Conservation (phyloP, 768 basidiomycete species). For the Coprinellus aureogranulatus region DNA sequence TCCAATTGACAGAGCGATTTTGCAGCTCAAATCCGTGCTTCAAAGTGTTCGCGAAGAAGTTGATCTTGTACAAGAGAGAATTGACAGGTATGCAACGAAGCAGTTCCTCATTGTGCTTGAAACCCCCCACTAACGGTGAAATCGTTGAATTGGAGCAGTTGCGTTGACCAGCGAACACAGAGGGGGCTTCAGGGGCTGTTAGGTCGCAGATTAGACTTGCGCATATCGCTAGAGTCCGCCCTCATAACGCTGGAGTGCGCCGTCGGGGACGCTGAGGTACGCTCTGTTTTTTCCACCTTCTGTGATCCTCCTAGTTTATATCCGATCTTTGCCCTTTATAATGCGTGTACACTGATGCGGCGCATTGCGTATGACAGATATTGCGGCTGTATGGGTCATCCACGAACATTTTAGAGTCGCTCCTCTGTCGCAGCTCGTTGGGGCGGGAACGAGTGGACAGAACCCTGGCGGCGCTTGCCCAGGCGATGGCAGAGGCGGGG, state of each 20-base stretch:
- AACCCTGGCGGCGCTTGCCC: conserved; percentile 84
- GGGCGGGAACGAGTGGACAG: conserved; percentile 72
- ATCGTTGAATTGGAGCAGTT: too few species aligned
- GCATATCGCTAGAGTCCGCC: conserved; percentile 56
- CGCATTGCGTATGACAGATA: too few species aligned
- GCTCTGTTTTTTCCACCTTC: conserved; percentile 49
- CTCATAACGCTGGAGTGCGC: conserved; percentile 81
- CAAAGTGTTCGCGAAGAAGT: conserved; percentile 66
- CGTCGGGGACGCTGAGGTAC: conserved; percentile 80
- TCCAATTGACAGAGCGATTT: conserved; percentile 75
- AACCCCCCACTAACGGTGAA: too few species aligned
- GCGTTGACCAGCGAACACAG: too few species aligned
- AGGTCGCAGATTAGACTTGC: not conserved
- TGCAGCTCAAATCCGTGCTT: conserved; percentile 75
- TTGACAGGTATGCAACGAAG: conserved; percentile 57
- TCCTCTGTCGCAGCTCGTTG: conserved; percentile 77
- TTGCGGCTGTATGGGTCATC: conserved; percentile 82
- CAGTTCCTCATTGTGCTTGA: not conserved
- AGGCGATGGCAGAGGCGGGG: conserved; percentile 73
- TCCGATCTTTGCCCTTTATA: too few species aligned
- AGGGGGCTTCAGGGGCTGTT: too few species aligned
- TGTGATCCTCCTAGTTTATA: too few species aligned
- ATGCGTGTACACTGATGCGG: too few species aligned
- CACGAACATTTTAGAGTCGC: conserved; percentile 66
- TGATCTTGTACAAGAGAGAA: conserved; percentile 61